phyloP scores from a whole-genome alignment of 352 stramenopile genomes.

The Pythium brassicae region DNA sequence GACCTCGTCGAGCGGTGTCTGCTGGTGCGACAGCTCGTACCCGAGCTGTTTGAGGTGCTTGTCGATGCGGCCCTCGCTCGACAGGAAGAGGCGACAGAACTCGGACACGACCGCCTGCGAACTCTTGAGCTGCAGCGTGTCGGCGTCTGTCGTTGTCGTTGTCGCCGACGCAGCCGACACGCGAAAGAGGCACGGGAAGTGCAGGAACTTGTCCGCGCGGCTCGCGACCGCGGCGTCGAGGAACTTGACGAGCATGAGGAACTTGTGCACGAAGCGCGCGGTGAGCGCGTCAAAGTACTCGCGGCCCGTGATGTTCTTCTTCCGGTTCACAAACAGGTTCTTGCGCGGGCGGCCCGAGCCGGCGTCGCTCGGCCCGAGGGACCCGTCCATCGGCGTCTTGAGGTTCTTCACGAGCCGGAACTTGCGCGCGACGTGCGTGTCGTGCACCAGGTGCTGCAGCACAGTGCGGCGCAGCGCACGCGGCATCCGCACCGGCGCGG shows the following conservation, averaged over 20 bases:
- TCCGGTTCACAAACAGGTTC: constrained; percentile 39
- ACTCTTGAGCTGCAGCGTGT: constrained; percentile 78
- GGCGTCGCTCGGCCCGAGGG: constrained; percentile 24
- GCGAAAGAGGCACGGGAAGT: constrained; percentile 89
- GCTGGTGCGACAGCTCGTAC: constrained; percentile 87
- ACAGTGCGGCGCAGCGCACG: constrained; percentile 51
- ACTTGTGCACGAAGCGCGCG: constrained; percentile 85
- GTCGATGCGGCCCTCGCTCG: constrained; percentile 92
- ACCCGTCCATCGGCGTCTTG: constrained; percentile 61
- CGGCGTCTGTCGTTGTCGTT: constrained; percentile 13
- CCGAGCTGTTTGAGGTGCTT: constrained; percentile 89
- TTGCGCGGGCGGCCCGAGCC: constrained; percentile 20
- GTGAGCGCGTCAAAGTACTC: constrained; percentile 85
- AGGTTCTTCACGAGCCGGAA: constrained; percentile 73
- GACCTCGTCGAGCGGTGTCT: constrained; percentile 93
- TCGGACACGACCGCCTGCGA: constrained; percentile 89
- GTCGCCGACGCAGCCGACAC: constrained; percentile 18
- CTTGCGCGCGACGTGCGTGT: constrained; percentile 48
- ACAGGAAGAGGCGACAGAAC: constrained; percentile 92
- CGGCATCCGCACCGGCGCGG: constrained; percentile 35
- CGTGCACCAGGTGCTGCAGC: constrained; percentile 63
- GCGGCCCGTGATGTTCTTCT: constrained; percentile 68
- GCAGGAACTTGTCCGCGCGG: constrained; percentile 73
- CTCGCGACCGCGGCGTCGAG: constrained; percentile 84
- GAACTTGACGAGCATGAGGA: constrained; percentile 92